Evolutionary conservation across 345 rosid genomes (phyloP), one percentile per base, ranked within the genome.

Genomic region (Anastatica hierochuntica): DNA sequence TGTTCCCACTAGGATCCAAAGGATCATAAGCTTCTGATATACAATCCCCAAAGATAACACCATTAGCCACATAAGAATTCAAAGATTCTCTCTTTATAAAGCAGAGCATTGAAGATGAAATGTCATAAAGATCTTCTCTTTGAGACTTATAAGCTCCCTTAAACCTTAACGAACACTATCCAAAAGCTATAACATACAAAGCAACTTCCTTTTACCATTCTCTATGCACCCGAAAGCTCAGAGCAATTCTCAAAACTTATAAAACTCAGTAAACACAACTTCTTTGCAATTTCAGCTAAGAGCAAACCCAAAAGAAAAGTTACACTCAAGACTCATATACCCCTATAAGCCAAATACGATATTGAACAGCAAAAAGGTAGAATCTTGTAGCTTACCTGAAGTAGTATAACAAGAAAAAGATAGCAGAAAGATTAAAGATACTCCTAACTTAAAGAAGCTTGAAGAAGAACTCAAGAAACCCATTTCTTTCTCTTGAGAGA

Each of bases 1-100:
- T 57, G 69, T 85, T 85, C 29, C 90, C 90, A 51, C 53, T 73
- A 26, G 95, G 90, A 63, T 85, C 95, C 52, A 85, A 43, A 18
- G 88, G 85, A 68, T 85, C 88, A 61, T 80, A 82, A 12, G 88
- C 83, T 47, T 27, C 90, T 80, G 69, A 40, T 34, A 55, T 34
- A 56, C 43, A 41, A 55, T 3, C 35, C 19, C 49, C 30, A 47
- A 55, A 34, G 10, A 14, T 8, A 31, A 33, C 14, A 48, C 15
- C 38, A 56, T 27, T 26, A n/a, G n/a, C n/a, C n/a, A n/a, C 63
- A 56, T 40, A 43, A 45, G 13, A 29, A 48, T 41, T 56, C 11
- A 56, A 10, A 31, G 16, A 19, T 38, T 39, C 14, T 43, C 39
- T 44, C 2, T 43, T 37, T 24, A 8, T 11, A 49, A 50, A 4